phyloP scores from a whole-genome alignment of 73 alveolate genomes.

The Paramecium octaurelia region DNA sequence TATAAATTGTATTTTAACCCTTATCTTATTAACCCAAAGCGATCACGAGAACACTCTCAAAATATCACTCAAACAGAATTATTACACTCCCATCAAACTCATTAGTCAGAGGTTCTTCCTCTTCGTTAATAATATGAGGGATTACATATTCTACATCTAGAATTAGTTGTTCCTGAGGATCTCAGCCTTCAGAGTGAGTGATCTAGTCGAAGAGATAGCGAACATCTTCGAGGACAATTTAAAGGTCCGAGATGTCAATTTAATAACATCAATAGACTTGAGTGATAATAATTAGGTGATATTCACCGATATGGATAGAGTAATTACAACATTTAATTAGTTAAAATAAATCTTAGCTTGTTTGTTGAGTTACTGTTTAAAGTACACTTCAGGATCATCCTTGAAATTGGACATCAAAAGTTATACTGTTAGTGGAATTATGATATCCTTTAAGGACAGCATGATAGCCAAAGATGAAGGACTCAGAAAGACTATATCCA shows the following conservation, averaged over 20 bases:
- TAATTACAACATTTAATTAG: background rate
- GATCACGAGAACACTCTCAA: background rate
- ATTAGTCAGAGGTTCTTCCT: background rate
- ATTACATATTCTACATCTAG: background rate
- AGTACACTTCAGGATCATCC: background rate
- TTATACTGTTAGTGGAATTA: background rate
- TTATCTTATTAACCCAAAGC: background rate
- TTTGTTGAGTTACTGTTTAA: background rate
- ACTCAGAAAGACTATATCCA: background rate
- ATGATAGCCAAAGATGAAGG: constrained; percentile 7
- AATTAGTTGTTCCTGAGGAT: background rate
- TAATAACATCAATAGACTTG: background rate
- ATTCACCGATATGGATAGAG: constrained; percentile 13
- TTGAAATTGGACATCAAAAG: constrained; percentile 15
- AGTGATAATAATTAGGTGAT: background rate
- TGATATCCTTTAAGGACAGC: background rate
- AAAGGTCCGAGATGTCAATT: background rate
- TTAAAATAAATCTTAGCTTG: background rate
- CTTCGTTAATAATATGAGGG: constrained; percentile 14
- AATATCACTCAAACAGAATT: background rate
- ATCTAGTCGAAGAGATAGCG: background rate
- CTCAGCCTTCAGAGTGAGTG: background rate
- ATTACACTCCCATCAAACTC: background rate
- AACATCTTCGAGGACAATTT: background rate
- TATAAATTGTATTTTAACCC: background rate